Percentiles rank a stretch among this genome's conserved stretches.
Evolutionary conservation across 345 rosid species (phyloP).

Genomic region (Hirschfeldia incana): DNA sequence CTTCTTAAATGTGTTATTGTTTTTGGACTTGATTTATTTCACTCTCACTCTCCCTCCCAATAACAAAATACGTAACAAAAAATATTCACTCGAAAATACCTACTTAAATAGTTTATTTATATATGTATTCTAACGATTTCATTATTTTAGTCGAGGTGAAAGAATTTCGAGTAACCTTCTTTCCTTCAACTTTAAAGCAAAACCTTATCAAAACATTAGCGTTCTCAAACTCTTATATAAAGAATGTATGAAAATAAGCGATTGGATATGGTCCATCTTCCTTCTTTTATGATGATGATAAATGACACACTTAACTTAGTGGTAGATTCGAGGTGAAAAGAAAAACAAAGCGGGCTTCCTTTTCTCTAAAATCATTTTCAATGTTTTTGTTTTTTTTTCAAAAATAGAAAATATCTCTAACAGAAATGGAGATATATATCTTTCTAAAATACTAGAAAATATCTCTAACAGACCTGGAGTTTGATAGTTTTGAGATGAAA

Average conservation of each 20-base stretch:
- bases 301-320: not conserved
- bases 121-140: not conserved
- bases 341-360: not conserved
- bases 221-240: not conserved
- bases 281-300: constrained; percentile 3
- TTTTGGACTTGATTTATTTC: not conserved
- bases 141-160: not conserved
- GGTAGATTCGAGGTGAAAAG: not conserved
- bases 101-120: not conserved
- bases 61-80: not conserved
- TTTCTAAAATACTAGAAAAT: no score
- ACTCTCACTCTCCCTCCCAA: not conserved
- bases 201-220: not conserved
- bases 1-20: no score
- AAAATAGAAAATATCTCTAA: no score
- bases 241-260: not conserved
- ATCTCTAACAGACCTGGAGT: no score
- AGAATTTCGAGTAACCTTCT: not conserved
- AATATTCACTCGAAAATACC: not conserved
- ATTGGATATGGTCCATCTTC: not conserved
- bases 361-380: not conserved
- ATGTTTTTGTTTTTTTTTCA: no score
- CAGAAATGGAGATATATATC: not conserved
- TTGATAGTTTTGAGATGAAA: no score
- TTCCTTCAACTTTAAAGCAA: not conserved